Conservation (phyloP, 257 asterid species). For the Ligustrum vulgare region DNA sequence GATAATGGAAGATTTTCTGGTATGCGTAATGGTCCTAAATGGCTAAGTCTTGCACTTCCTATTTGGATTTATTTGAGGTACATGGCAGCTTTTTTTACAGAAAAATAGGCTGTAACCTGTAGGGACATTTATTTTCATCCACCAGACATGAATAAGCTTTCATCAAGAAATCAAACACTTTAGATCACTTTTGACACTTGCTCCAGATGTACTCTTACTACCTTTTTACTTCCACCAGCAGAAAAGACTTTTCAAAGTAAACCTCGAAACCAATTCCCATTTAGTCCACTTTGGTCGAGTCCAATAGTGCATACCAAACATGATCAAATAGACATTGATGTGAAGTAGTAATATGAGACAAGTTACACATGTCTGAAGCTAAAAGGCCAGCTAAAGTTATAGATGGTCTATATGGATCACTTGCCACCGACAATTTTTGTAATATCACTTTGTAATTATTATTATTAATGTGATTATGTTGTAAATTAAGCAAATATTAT, state of each 20-base stretch:
- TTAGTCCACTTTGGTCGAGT: no score
- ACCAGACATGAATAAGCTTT: constrained; percentile 35
- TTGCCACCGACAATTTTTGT: constrained; percentile 42
- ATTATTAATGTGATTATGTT: no score
- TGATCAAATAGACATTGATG: no score
- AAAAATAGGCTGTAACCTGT: neutral
- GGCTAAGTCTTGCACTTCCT: constrained; percentile 19
- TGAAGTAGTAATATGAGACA: no score
- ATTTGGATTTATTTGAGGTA: constrained; percentile 17
- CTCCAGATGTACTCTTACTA: no score
- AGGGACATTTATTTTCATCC: constrained; percentile 38
- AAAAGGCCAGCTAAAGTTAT: constrained; percentile 22
- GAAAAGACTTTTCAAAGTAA: constrained; percentile 27
- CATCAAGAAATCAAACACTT: no score
- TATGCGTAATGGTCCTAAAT: constrained; percentile 23
- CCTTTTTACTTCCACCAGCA: no score
- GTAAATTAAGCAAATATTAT: neutral
- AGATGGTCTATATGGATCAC: no score
- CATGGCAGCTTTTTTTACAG: constrained; percentile 31
- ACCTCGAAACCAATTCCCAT: constrained; percentile 17
- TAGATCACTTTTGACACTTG: constrained; percentile 6
- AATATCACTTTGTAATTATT: constrained; percentile 14
- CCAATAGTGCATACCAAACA: no score
- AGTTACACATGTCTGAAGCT: constrained; percentile 26
- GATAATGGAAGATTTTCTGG: constrained; percentile 31